Percentiles rank a stretch among this genome's conserved stretches.
These are phyloP conservation scores for Cronartium quercuum DNA, from an alignment of 1,284 basidiomycete species.

Conservation along the genomic window DNA sequence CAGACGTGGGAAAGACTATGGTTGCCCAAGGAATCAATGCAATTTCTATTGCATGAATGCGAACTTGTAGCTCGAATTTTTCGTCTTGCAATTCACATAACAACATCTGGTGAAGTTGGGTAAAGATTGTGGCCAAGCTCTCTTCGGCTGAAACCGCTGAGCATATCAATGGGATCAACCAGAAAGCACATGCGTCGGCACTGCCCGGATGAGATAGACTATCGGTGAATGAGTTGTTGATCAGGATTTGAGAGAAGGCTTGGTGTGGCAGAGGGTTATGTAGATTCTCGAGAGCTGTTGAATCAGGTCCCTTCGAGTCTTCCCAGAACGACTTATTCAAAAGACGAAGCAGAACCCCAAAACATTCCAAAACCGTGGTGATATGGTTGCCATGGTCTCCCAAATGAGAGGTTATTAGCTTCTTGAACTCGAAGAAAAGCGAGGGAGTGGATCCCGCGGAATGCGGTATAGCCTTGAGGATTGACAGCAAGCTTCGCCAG, in stretches of 20 bases:
- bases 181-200: conserved; percentile 3
- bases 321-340: conserved; percentile 28
- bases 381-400: conserved; percentile 22
- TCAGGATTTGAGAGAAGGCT: conserved; percentile 7
- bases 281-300: not conserved
- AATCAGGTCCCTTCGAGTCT: not conserved
- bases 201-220: not conserved
- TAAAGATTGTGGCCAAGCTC: conserved; percentile 6
- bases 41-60: conserved; percentile 7
- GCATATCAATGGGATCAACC: conserved; percentile 28
- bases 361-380: conserved; percentile 14
- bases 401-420: conserved; percentile 24
- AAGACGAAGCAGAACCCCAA: conserved; percentile 8
- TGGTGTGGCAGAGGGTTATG: not conserved
- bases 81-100: conserved; percentile 11
- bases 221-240: conserved; percentile 5
- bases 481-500: conserved; percentile 31
- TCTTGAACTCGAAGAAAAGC: conserved; percentile 2
- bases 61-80: not conserved
- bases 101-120: conserved; percentile 13
- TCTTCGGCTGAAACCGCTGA: conserved; percentile 15
- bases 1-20: not conserved
- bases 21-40: conserved; percentile 5
- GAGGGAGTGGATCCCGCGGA: not conserved
- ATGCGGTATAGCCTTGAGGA: conserved; percentile 11